phyloP scores from a whole-genome alignment of 1,284 basidiomycete species.

The Austroboletus niveus region DNA sequence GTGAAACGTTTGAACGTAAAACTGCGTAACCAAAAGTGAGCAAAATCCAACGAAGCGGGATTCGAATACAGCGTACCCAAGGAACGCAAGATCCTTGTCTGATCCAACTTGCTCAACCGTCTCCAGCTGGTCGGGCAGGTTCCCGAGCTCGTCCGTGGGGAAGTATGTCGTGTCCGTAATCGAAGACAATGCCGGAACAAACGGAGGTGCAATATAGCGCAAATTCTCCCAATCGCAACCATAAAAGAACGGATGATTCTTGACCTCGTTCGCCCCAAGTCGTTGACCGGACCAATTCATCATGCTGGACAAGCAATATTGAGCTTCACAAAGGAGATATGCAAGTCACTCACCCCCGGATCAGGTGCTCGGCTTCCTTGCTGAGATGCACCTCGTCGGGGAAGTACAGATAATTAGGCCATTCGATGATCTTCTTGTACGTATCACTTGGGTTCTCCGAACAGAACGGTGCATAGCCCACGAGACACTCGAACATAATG shows the following conservation, averaged over 20 bases:
- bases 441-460: slow-evolving; percentile 99
- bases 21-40: slow-evolving; percentile 37
- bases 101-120: slow-evolving; percentile 73
- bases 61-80: slow-evolving; percentile 66
- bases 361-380: slow-evolving; percentile 89
- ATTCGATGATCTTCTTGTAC: slow-evolving; percentile 97
- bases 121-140: slow-evolving; percentile 61
- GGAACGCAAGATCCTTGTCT: slow-evolving; percentile 87
- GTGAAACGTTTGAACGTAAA: slow-evolving; percentile 84
- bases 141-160: slow-evolving; percentile 95
- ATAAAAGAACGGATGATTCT: slow-evolving; percentile 93
- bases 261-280: slow-evolving; percentile 85
- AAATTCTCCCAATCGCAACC: slow-evolving; percentile 94
- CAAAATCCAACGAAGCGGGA: background rate
- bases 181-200: slow-evolving; percentile 89
- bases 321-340: slow-evolving; percentile 34
- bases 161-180: slow-evolving; percentile 97
- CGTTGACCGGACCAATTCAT: slow-evolving; percentile 87
- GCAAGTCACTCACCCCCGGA: slow-evolving; percentile 58
- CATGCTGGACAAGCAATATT: slow-evolving; percentile 46
- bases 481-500: slow-evolving; percentile 98
- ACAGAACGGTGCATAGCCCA: slow-evolving; percentile 97
- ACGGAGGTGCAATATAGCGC: slow-evolving; percentile 90
- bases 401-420: slow-evolving; percentile 85
- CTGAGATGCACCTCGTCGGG: slow-evolving; percentile 96